Conservation (phyloP, 306 rosid genomes). For the Urtica urens region DNA sequence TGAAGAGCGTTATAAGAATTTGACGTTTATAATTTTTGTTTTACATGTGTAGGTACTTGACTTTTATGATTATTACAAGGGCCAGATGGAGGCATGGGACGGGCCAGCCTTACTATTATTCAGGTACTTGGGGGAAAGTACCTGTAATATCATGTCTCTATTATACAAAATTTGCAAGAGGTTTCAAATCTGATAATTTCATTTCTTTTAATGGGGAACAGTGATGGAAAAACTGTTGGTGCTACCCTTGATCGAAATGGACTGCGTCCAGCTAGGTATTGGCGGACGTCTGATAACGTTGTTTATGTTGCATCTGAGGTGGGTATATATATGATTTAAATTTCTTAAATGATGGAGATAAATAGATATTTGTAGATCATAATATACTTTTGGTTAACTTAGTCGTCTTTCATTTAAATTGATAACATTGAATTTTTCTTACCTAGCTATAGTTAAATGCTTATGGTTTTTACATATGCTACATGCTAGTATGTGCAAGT, state of each 20-base stretch:
- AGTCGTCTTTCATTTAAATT: no score
- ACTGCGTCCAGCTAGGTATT: slow-evolving; percentile 95
- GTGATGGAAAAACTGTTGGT: slow-evolving; percentile 98
- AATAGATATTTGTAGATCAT: no score
- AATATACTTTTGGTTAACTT: no score
- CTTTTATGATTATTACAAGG: slow-evolving; percentile 97
- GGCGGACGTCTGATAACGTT: slow-evolving; percentile 97
- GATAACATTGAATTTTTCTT: no score
- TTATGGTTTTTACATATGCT: no score
- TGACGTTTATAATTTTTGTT: slow-evolving; percentile 4
- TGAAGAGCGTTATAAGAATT: background rate
- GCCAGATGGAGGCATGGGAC: slow-evolving; percentile 99
- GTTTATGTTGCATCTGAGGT: slow-evolving; percentile 99
- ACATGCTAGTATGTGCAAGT: no score
- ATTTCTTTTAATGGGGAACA: slow-evolving; percentile 29
- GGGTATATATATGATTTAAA: no score
- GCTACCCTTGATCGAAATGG: slow-evolving; percentile 99
- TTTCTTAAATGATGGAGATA: slow-evolving; percentile 15
- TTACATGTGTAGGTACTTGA: slow-evolving; percentile 48
- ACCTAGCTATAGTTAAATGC: no score
- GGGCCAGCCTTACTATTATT: slow-evolving; percentile 97
- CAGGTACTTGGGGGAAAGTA: slow-evolving; percentile 40
- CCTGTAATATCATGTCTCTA: background rate
- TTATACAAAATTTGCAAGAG: background rate
- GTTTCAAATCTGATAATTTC: slow-evolving; percentile 19